Base-by-base conservation (phyloP, 139 green algal genomes). In the Ettlia oleoabundans region DNA sequence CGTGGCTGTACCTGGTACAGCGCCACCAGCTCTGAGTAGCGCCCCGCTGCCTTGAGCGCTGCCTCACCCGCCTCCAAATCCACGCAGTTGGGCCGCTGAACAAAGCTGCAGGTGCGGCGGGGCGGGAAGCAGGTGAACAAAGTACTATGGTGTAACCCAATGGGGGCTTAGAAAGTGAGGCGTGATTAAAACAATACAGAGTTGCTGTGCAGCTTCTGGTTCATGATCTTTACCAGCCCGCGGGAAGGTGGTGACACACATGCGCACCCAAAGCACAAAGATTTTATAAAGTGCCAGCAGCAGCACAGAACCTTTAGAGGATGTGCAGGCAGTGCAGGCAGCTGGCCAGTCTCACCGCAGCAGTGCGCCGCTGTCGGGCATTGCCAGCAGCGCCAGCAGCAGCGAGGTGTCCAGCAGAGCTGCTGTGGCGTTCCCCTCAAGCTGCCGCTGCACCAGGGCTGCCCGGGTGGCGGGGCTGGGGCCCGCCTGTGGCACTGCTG, bases 21-120 rank as follows among this genome's bases (percentile, higher is more conserved):
- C 21, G 91, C 90, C 24, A 95, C 91, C 61, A 98, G 91, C 90
- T 98, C 95, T 38, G 91, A 90, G 83, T 96, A 98, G 33, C 90
- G 87, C 24, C 94, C 92, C 4, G 30, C 33, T 28, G 43, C 72
- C 24, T 53, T 74, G 40, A 93, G 82, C 4, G 87, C 83, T 37
- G 74, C 21, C 66, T 87, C 85, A 0, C 90, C 90, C 67, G 91
- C 93, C 64, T 86, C 66, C 61, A 94, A 38, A 65, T 96, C 93
- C 6, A 95, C 82, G 51, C 76, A 82, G 77, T 97, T 96, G 32
- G 81, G 64, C 24, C 86, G 66, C 84, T 94, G 87, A 71, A 96
- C 81, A 82, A 96, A 94, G 30, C 78, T 83, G 78, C 47, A 32
- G 6, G 74, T 13, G 61, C 0, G 22, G 2, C 8, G 26, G 41